Evolutionary conservation across 1,284 basidiomycete genomes (phyloP).

Genomic region (Meripilus lineatus): DNA sequence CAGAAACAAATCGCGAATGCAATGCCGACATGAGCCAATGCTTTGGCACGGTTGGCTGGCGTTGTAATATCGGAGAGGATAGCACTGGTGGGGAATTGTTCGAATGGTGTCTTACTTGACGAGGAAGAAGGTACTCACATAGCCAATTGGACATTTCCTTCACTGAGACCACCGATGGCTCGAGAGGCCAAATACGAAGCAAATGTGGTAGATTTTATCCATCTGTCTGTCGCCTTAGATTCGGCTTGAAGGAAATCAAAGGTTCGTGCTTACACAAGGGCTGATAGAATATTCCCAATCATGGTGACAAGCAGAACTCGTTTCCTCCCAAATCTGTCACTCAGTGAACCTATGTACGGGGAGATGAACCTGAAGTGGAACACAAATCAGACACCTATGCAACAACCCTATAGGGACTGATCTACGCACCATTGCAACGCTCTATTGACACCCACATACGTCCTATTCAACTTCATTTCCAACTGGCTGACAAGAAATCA

Average conservation of each 20-base stretch:
- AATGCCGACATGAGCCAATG: slow-evolving; percentile 88
- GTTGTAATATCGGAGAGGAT: slow-evolving; percentile 87
- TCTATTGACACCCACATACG: slow-evolving; percentile 39
- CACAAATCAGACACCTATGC: not conserved
- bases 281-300: slow-evolving; percentile 88
- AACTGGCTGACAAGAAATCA: not conserved
- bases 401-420: not conserved
- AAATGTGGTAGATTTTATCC: slow-evolving; percentile 86
- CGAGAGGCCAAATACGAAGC: slow-evolving; percentile 85
- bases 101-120: no score
- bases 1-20: slow-evolving; percentile 92
- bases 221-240: slow-evolving; percentile 38
- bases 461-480: no score
- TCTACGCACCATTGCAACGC: slow-evolving; percentile 62
- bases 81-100: no score
- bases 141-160: slow-evolving; percentile 82
- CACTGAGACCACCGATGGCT: slow-evolving; percentile 83
- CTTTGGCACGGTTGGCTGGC: slow-evolving; percentile 70
- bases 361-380: slow-evolving; percentile 53
- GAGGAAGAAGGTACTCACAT: slow-evolving; percentile 44
- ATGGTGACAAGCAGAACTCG: slow-evolving; percentile 77
- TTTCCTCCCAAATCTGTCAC: slow-evolving; percentile 84
- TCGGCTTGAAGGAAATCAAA: not conserved
- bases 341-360: slow-evolving; percentile 76
- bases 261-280: slow-evolving; percentile 57